Evolutionary conservation across 129 eudicot species (phyloP), one percentile per base, ranked within the genome.

Genomic region (Flaveria brownii): DNA sequence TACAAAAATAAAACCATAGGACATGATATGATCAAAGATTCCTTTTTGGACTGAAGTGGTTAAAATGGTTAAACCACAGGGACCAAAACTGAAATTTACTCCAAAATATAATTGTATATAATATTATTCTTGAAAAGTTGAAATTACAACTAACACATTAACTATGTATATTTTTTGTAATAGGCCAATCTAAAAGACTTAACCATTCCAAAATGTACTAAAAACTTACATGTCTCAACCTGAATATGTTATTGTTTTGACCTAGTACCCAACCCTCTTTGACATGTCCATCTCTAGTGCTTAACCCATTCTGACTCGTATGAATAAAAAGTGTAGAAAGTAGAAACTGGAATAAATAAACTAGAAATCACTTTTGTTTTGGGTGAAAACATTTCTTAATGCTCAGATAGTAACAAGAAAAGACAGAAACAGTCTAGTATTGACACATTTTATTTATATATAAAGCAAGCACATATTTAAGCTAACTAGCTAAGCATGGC

Each of bases 51-150:
- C n/a, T n/a, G n/a, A n/a, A n/a, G n/a, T n/a, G n/a, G n/a, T n/a
- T n/a, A n/a, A n/a, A n/a, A n/a, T n/a, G n/a, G n/a, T n/a, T n/a
- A n/a, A n/a, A n/a, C n/a, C n/a, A n/a, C n/a, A n/a, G n/a, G n/a
- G n/a, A n/a, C n/a, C n/a, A n/a, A n/a, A n/a, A n/a, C n/a, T n/a
- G n/a, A n/a, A n/a, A n/a, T n/a, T n/a, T n/a, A n/a, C n/a, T n/a
- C n/a, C 22, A 11, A 59, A 59, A 59, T 22, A 25, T 25, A 2
- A 59, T 25, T 11, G 39, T 22, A 59, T 23, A 23, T 25, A 22
- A 59, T 59, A 22, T 59, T 22, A 59, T 59, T 59, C 65, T 59
- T 23, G 36, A 55, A 54, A 54, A 55, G 61, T 23, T 59, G 36
- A 6, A 59, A 23, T 59, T 1, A 59, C 11, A 25, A 10, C 65